Base-by-base conservation (phyloP, 345 rosid species). In the Litchi chinensis region DNA sequence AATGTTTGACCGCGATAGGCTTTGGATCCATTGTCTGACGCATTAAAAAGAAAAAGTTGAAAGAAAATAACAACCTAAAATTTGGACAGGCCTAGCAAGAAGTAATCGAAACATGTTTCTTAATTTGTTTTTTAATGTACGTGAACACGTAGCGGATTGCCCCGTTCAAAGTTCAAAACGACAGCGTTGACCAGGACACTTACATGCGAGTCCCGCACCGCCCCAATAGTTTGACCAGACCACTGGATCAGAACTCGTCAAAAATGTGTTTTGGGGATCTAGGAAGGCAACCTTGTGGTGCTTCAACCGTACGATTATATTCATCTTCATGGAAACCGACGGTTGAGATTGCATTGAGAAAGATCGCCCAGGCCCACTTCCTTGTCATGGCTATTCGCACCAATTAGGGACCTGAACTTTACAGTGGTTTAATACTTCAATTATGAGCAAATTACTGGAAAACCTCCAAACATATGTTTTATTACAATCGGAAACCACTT, bases 191-290 rank as follows among this genome's bases (percentile, higher is more conserved):
- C 69, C 1, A 22, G 5, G 0, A 8, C 67, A 73, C 18, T 41
- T 8, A 0, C 68, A n/a, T 9, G 44, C 5, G n/a, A 68, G 77
- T 9, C 77, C 77, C 59, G 63, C 59, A 44, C 59, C 43, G 77
- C 59, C 70, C 24, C 26, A 6, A 19, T 9, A 44, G 10, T 74
- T 74, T 74, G 77, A 74, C 77, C 43, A 40, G 21, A 41, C 69
- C 37, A 9, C 21, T 7, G 0, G 10, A 40, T 40, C 22, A 13
- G 59, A 16, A 7, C 50, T 15, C 5, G 54, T 43, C 40, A 44
- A 21, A 74, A 15, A 4, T 39, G 0, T 11, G 4, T 2, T 15
- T 4, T 16, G 15, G 18, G 15, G 43, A 18, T 26, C 24, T 18
- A 5, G 59, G 10, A 44, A 43, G 10, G 56, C 19, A 22, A 15